Evolutionary conservation across 2,329 filamentous ascomycete species (phyloP).

Genomic region (Akanthomyces dipterigenus): DNA sequence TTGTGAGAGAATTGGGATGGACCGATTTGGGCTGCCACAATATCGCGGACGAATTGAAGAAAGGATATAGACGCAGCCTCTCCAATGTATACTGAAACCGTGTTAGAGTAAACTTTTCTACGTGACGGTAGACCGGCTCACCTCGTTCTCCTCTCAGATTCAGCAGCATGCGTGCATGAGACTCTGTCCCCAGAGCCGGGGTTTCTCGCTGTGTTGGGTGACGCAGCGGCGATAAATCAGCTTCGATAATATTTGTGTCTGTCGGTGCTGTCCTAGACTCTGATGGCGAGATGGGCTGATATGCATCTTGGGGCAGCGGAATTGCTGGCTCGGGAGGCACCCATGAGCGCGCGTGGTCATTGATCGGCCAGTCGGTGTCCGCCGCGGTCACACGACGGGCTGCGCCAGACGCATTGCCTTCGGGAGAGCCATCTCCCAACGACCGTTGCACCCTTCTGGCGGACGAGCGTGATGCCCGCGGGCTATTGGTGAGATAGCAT

Average conservation of each 20-base stretch:
- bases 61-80: conserved; percentile 49
- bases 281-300: conserved; percentile 13
- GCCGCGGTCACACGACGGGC: neutral
- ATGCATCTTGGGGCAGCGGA: neutral
- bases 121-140: conserved; percentile 16
- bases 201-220: neutral
- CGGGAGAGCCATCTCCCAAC: neutral
- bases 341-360: neutral
- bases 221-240: neutral
- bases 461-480: neutral
- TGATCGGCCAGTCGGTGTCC: neutral
- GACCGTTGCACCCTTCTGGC: neutral
- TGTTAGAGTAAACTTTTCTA: neutral
- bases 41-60: conserved; percentile 44
- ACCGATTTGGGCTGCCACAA: conserved; percentile 42
- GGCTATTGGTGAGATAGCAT: conserved; percentile 5
- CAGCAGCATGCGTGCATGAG: conserved; percentile 32
- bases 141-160: conserved; percentile 40
- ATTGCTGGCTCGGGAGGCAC: neutral
- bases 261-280: conserved; percentile 11
- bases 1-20: conserved; percentile 48
- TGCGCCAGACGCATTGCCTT: neutral
- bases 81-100: conserved; percentile 38
- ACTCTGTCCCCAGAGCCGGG: conserved; percentile 2
- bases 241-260: neutral